These are phyloP conservation scores for Leishmania turanica DNA, from an alignment of 208 protist genomes.

Conservation along the genomic window DNA sequence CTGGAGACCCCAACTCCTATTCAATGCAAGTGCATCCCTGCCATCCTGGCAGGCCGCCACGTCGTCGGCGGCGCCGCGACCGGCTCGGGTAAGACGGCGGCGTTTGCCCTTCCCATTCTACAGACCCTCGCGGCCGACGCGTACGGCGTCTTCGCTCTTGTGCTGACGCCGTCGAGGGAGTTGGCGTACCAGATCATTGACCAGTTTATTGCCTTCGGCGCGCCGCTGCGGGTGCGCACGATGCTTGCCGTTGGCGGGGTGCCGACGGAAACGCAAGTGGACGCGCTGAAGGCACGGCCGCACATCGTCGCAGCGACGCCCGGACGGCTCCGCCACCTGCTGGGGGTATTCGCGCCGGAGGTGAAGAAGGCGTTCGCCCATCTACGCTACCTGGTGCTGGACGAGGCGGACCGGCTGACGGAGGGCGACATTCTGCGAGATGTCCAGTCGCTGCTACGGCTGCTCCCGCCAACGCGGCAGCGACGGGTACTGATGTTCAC, in stretches of 20 bases:
- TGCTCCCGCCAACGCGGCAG: conserved; percentile 35
- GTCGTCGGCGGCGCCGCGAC: conserved; percentile 96
- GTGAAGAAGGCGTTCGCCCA: conserved; percentile 59
- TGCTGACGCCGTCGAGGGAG: conserved; percentile 98
- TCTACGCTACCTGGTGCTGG: conserved; percentile 83
- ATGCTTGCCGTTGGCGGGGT: conserved; percentile 81
- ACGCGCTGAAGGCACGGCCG: conserved; percentile 71
- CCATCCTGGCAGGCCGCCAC: conserved; percentile 81
- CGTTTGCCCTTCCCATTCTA: conserved; percentile 98
- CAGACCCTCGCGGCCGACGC: conserved; percentile 94
- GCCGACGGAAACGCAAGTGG: conserved; percentile 73
- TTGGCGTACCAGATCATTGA: conserved; percentile 96
- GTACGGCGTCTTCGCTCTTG: conserved; percentile 97
- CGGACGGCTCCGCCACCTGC: conserved; percentile 65
- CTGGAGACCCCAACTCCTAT: conserved; percentile 83
- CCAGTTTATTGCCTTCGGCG: conserved; percentile 87
- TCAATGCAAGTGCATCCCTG: conserved; percentile 78
- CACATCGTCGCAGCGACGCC: conserved; percentile 89
- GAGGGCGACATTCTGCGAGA: conserved; percentile 74
- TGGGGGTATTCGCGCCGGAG: conserved; percentile 53
- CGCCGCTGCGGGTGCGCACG: conserved; percentile 68
- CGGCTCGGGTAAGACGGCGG: conserved; percentile 98
- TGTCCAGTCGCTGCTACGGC: conserved; percentile 44
- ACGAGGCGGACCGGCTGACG: conserved; percentile 87
- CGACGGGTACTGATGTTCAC: conserved; percentile 78